Conservation (phyloP, 306 rosid species). For the Lathyrus oleraceus region DNA sequence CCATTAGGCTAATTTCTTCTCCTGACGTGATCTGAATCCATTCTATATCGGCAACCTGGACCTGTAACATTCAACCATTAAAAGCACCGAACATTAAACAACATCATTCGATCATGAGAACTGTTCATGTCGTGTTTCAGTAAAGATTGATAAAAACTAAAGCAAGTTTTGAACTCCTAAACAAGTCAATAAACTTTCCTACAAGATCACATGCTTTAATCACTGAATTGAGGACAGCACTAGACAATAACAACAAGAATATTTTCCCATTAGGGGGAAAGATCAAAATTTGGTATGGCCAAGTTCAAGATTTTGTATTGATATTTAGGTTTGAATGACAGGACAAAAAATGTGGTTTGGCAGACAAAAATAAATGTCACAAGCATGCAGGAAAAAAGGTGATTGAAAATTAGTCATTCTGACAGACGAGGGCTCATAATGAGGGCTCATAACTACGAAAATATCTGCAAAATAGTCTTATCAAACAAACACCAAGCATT, state of each 20-base stretch:
- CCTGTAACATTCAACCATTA: conserved; percentile 52
- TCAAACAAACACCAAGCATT: conserved; percentile 15
- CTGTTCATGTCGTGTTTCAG: conserved; percentile 19
- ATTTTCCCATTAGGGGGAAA: not conserved
- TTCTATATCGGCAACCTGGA: conserved; percentile 87
- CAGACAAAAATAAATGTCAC: conserved; percentile 10
- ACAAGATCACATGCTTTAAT: conserved; percentile 9
- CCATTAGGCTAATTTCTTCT: conserved; percentile 81
- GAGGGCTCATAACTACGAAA: conserved; percentile 11
- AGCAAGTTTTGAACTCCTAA: conserved; percentile 17
- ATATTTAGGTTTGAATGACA: conserved; percentile 7
- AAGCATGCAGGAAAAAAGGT: conserved; percentile 19
- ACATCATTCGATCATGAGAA: conserved; percentile 25
- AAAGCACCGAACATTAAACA: conserved; percentile 16
- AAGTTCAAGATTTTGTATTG: not conserved
- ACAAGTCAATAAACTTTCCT: conserved; percentile 10
- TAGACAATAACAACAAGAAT: not conserved
- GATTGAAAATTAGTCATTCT: conserved; percentile 8
- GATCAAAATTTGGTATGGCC: conserved; percentile 8
- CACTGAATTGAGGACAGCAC: not conserved
- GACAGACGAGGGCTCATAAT: conserved; percentile 21
- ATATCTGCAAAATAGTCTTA: conserved; percentile 19
- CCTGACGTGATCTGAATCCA: conserved; percentile 77
- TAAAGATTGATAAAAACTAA: not conserved
- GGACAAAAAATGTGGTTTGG: conserved; percentile 13